A percentile compares a stretch with the other conserved stretches of the same genome.
These are phyloP conservation scores for Flaveria robusta DNA, from an alignment of 129 eudicot species.

Conservation along the genomic window DNA sequence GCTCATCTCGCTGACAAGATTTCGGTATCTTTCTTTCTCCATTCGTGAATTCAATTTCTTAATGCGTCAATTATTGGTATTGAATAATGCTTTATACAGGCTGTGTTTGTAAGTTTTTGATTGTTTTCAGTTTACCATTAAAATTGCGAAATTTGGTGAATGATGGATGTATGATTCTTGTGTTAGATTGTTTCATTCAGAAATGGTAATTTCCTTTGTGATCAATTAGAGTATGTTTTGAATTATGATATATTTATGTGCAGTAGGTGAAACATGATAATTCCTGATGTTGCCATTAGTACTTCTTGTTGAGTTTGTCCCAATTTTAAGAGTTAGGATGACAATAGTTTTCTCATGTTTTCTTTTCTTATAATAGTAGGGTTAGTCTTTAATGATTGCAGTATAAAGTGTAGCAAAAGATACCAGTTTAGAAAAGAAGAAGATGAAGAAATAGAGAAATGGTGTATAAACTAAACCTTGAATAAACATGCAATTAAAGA, in stretches of 20 bases:
- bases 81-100: not conserved
- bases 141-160: not conserved
- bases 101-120: not conserved
- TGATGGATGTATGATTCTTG: not conserved
- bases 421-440: too few species aligned
- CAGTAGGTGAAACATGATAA: not conserved
- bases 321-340: too few species aligned
- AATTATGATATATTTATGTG: slow-evolving; percentile 12
- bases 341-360: too few species aligned
- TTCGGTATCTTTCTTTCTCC: slow-evolving; percentile 44
- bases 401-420: too few species aligned
- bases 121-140: not conserved
- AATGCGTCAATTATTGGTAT: slow-evolving; percentile 20
- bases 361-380: too few species aligned
- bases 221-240: not conserved
- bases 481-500: too few species aligned
- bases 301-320: not conserved
- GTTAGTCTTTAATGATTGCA: too few species aligned
- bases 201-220: not conserved
- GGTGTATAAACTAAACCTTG: too few species aligned
- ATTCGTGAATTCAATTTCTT: not conserved
- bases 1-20: slow-evolving; percentile 70
- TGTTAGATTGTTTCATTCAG: not conserved
- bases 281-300: not conserved
- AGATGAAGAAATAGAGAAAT: too few species aligned